Conservation (phyloP, 768 basidiomycete species). For the Tylopilus plumbeoviolaceoides region DNA sequence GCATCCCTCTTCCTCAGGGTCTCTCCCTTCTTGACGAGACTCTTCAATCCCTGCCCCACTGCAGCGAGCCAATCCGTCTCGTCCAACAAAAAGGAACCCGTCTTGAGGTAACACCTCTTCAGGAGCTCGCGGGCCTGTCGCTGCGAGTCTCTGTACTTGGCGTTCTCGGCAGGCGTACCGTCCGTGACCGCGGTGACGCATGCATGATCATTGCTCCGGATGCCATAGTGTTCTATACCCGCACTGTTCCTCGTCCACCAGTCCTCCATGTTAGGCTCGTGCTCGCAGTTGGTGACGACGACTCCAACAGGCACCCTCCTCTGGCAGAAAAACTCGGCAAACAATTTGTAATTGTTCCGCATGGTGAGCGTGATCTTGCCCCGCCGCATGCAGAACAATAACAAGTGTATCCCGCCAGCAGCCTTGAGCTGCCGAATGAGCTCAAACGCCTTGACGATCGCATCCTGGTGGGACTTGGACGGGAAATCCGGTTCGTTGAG, state of each 20-base stretch:
- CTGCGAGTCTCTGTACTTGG: too few species aligned
- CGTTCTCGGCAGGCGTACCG: too few species aligned
- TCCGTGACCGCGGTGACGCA: too few species aligned
- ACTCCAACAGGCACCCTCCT: not conserved
- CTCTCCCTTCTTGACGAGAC: too few species aligned
- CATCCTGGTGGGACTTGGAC: not conserved
- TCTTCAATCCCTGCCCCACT: too few species aligned
- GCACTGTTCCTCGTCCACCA: too few species aligned
- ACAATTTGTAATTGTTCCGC: not conserved
- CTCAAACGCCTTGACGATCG: not conserved
- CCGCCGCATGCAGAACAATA: not conserved
- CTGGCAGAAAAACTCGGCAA: not conserved
- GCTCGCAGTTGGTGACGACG: too few species aligned
- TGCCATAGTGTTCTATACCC: not conserved
- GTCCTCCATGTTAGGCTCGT: too few species aligned
- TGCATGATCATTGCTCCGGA: not conserved
- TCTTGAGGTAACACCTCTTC: not conserved
- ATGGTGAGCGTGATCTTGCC: not conserved
- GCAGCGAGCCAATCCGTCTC: too few species aligned
- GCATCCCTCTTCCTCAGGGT: not conserved
- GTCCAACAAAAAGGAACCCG: too few species aligned
- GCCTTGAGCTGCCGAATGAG: not conserved
- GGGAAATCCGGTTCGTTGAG: not conserved
- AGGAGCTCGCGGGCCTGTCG: not conserved
- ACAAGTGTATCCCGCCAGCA: not conserved